These are phyloP conservation scores for Dacryopinax primogenitus DNA, from an alignment of 768 basidiomycete genomes.

Conservation along the genomic window DNA sequence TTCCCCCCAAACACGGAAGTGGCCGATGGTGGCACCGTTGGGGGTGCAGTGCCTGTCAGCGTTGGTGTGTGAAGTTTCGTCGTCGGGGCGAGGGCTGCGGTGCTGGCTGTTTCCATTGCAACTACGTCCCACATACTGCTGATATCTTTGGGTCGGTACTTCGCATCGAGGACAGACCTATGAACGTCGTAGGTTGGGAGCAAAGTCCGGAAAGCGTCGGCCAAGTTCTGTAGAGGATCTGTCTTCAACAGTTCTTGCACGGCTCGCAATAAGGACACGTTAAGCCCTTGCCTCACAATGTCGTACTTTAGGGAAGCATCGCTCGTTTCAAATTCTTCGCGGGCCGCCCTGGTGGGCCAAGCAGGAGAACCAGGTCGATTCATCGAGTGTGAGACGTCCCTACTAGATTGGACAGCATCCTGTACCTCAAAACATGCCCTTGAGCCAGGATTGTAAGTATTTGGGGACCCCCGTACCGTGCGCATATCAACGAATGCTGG, in stretches of 20 bases:
- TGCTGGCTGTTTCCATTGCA: background rate
- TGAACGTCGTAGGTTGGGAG: background rate
- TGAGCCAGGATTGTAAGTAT: too few species aligned
- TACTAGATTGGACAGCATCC: background rate
- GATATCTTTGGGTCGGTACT: background rate
- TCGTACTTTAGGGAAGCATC: background rate
- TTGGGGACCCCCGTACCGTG: too few species aligned
- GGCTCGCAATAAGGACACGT: background rate
- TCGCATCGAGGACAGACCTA: background rate
- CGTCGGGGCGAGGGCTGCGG: background rate
- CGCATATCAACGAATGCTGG: too few species aligned
- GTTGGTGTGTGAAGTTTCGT: too few species aligned
- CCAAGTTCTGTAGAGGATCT: background rate
- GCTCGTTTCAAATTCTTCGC: background rate
- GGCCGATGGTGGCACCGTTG: background rate
- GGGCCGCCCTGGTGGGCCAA: background rate
- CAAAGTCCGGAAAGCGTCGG: background rate
- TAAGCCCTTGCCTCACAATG: background rate
- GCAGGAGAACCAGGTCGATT: background rate
- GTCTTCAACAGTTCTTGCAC: background rate
- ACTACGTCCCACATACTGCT: background rate
- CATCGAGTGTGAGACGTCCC: background rate
- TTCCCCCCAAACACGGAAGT: background rate
- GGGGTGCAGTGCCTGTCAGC: background rate
- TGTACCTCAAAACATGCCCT: background rate